phyloP scores from a whole-genome alignment of 2,329 filamentous ascomycete species.

The Aureobasidium sp. region DNA sequence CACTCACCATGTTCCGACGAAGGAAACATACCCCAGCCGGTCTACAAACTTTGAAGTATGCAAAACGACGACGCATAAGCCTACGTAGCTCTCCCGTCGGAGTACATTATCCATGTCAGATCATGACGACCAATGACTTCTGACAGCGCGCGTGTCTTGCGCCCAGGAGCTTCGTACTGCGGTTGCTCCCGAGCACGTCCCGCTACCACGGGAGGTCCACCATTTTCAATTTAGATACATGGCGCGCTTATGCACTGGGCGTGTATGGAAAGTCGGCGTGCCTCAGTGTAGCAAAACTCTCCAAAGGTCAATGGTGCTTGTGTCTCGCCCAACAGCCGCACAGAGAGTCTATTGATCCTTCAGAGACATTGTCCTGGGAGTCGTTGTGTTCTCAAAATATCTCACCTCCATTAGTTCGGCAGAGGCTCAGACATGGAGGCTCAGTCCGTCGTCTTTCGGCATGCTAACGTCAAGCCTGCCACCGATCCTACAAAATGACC shows the following conservation, averaged over 20 bases:
- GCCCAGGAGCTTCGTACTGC: constrained; percentile 3
- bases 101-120: constrained; percentile 3
- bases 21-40: not conserved
- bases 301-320: not conserved
- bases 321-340: constrained; percentile 7
- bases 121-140: constrained; percentile 8
- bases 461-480: constrained; percentile 4
- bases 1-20: not conserved
- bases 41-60: not conserved
- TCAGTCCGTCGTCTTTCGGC: constrained; percentile 1
- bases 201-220: constrained; percentile 7
- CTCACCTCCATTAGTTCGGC: constrained; percentile 7
- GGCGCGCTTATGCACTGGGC: constrained; percentile 10
- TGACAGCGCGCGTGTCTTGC: constrained; percentile 6
- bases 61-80: not conserved
- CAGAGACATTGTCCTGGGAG: constrained; percentile 5
- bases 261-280: constrained; percentile 7
- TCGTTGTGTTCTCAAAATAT: constrained; percentile 10
- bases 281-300: not conserved
- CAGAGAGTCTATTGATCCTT: constrained; percentile 7
- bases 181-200: constrained; percentile 3
- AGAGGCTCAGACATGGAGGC: constrained; percentile 12
- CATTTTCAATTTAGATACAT: constrained; percentile 7
- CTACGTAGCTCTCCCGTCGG: not conserved
- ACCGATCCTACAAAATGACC: constrained; percentile 8